Evolutionary conservation across 495 filamentous ascomycete species (phyloP), one percentile per base, ranked within the genome.

Genomic region (Tirmania nivea): DNA sequence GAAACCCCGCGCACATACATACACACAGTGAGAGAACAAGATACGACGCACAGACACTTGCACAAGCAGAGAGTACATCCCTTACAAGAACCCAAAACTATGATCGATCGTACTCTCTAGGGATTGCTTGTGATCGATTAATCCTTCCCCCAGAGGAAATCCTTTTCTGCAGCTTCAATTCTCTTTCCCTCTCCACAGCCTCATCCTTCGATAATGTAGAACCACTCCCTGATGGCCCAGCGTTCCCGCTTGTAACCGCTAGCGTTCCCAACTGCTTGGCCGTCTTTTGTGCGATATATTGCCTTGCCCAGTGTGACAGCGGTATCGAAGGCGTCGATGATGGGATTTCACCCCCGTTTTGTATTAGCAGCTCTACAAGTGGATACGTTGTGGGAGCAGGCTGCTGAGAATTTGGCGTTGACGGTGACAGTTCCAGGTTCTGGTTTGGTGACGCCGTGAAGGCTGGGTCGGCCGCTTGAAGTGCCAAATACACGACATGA

Each of bases 401-500:
- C 21, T 45, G 52, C 7, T 54, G 53, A 6, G 35, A 36, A 54
- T 54, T 48, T 1, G n/a, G 1, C n/a, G 19, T 16, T 20, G 34
- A 19, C 17, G 37, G 19, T 14, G 36, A 73, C 69, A 7, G 56
- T 45, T 10, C 52, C 53, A 35, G 70, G 69, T 14, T 53, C 2
- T 56, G 35, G 21, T 51, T 48, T 50, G 51, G 52, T 48, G 54
- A 21, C 35, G 45, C 31, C 71, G 84, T 83, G 0, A 78, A 71
- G 17, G 86, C 86, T 9, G 89, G 90, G 58, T 97, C 90, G 0
- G 90, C 87, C 1, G 89, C 87, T n/a, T 84, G 84, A 14, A 99
- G 80, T 20, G 90, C 90, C 14, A 99, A 73, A 69, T 86, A 94
- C 39, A 95, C 73, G 4, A 82, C 78, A 63, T 92, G 88, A 0